Base-by-base conservation (phyloP, 208 protist genomes). In the Trypanosoma congolense region DNA sequence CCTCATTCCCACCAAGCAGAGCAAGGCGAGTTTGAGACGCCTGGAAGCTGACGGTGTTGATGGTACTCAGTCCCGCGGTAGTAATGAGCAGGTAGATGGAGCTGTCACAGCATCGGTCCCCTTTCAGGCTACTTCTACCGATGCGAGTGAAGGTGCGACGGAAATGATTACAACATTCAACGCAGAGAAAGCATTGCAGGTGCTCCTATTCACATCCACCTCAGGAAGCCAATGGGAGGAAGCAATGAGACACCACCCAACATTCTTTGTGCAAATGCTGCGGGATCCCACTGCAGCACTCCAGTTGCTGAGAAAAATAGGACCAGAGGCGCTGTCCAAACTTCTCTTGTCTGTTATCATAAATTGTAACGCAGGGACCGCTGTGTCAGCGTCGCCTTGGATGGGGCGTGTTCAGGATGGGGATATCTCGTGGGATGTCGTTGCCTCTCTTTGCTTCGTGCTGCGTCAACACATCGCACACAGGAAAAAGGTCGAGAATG, bases 251-350 rank as follows among this genome's bases (percentile, higher is more conserved):
- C 47, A 54, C 19, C 62, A 33, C 26, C 77, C 79, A n/a, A 14
- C 61, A 9, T 47, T 88, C 31, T 70, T 87, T 46, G 58, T 77
- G 0, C 73, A 46, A 3, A 80, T 70, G 29, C 59, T 83, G 44
- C 54, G 73, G 1, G 77, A 86, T 28, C 58, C 77, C 4, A 49
- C 35, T 0, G 75, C 75, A 2, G 67, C 68, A n/a, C 65, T 80
- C 21, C 73, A 69, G 18, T 56, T 87, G 10, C 46, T 81, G 48
- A 59, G 74, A 18, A 66, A 74, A 51, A 73, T 63, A 25, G 58
- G 55, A 14, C 54, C 61, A 5, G 75, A 57, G 6, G 43, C 18
- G 6, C 38, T 70, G 5, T 57, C 22, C 1, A 43, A 65, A 12
- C 30, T 69, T 12, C 52, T 69, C 14, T 45, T 71, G 33, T 33